Evolutionary conservation across 192 early-diverging fungal species (phyloP), one percentile per base, ranked within the genome.

Genomic region (Dissophora globulifera): DNA sequence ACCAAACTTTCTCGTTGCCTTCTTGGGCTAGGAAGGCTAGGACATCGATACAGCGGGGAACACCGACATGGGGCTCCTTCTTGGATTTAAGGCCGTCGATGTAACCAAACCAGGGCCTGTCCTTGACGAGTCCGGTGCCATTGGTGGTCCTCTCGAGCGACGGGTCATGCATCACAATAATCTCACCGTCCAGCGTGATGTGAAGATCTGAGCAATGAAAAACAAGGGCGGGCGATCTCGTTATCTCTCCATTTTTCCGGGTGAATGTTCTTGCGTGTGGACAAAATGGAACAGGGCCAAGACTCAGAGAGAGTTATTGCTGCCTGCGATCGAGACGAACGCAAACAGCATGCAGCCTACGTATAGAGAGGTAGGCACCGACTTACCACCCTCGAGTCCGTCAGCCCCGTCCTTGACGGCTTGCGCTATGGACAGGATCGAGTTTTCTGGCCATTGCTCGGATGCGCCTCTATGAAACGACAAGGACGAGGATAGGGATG

Each of bases 81-180:
- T 82, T 78, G 38, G 86, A 85, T 11, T 52, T 64, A 20, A 88
- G 54, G 9, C 69, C 68, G 57, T 88, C 84, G 35, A 88, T 82
- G 50, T 83, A 67, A 2, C 82, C 84, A 59, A 80, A 38, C 82
- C 82, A 88, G 30, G 79, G 68, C 4, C 52, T 25, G 16, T 76
- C 63, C 23, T 68, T 66, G 10, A 86, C 53, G 31, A 60, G 0
- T 1, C 86, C 86, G 10, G 40, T 81, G 10, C 86, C 84, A 26
- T 82, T 76, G 0, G 84, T 86, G 1, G 83, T 86, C 6, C 86
- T 62, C 15, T 86, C 80, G 6, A 88, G 69, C 3, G 59, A 67
- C 20, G 82, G 58, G 33, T 88, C 86, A 59, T 88, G 86, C 62
- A 86, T 78, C n/a, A 88, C 68, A 45, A 86, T 62, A 30, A 88